phyloP scores from a whole-genome alignment of 768 basidiomycete species.

The Russula dissimulans region DNA sequence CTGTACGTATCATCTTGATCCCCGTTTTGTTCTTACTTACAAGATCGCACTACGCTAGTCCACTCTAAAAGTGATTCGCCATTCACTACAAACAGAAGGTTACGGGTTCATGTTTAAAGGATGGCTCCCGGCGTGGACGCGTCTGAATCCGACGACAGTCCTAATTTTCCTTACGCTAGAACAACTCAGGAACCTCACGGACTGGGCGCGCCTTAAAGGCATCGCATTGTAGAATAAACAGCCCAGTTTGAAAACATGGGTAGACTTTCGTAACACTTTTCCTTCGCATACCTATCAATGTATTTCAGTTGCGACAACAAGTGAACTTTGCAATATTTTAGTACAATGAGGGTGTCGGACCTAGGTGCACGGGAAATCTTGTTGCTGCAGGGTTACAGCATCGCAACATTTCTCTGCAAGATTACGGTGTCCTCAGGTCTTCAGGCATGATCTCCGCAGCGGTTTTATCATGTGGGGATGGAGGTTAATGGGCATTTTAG shows the following conservation, averaged over 20 bases:
- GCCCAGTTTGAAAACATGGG: neutral
- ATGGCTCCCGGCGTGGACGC: conserved; percentile 81
- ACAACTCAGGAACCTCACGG: conserved; percentile 66
- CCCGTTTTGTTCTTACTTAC: neutral
- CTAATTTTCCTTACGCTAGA: conserved; percentile 81
- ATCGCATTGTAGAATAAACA: conserved; percentile 2
- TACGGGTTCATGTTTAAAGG: conserved; percentile 91
- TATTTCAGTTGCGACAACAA: neutral
- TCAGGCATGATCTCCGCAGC: neutral
- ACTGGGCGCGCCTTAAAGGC: conserved; percentile 34
- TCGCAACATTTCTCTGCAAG: too few species aligned
- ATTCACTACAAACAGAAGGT: conserved; percentile 64
- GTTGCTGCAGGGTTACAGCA: neutral
- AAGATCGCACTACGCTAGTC: conserved; percentile 36
- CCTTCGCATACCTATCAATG: conserved; percentile 8
- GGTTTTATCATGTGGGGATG: conserved; percentile 9
- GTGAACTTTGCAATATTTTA: neutral
- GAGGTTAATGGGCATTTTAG: conserved; percentile 7
- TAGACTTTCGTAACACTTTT: neutral
- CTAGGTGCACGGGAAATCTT: neutral
- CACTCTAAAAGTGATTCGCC: conserved; percentile 57
- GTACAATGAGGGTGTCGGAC: neutral
- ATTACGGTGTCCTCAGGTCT: neutral
- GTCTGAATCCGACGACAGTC: conserved; percentile 82
- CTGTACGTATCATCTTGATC: conserved; percentile 35